Evolutionary conservation across 257 asterid genomes (phyloP).

Genomic region (Solanum chmielewskii): DNA sequence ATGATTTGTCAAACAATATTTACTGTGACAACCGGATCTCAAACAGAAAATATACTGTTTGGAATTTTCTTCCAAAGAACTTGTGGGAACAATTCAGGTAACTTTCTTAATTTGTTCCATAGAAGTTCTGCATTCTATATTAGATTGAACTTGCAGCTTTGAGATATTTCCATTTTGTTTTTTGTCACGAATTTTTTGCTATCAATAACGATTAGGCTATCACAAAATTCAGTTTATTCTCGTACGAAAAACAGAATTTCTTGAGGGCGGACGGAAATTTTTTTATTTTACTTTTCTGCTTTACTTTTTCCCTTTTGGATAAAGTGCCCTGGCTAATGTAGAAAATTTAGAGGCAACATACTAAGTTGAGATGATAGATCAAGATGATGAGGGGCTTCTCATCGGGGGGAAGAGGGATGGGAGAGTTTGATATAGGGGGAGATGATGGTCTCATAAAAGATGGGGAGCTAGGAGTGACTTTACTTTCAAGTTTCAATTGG

Average conservation of each 20-base stretch:
- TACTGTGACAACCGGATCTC: slow-evolving; percentile 93
- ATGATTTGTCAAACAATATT: slow-evolving; percentile 50
- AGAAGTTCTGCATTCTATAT: not conserved
- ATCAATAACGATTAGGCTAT: not conserved
- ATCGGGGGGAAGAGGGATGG: not conserved
- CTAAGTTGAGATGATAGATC: not conserved
- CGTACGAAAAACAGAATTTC: not conserved
- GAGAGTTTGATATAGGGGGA: not conserved
- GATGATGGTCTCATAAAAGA: not conserved
- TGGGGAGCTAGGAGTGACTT: not conserved
- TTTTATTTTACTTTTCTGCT: not conserved
- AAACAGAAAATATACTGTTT: slow-evolving; percentile 81
- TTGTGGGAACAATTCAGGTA: slow-evolving; percentile 99
- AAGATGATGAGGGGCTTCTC: not conserved
- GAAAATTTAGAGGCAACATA: not conserved
- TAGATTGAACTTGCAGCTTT: not conserved
- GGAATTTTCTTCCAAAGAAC: slow-evolving; percentile 94
- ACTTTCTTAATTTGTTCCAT: not conserved
- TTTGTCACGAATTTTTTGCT: not conserved
- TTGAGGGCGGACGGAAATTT: not conserved
- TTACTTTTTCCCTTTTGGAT: not conserved
- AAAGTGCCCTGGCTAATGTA: not conserved
- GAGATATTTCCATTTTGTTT: not conserved
- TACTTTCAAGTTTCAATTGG: not conserved
- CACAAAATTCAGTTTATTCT: not conserved